Evolutionary conservation across 2,329 filamentous ascomycete genomes (phyloP).

Genomic region (Lecanicillium sp.): DNA sequence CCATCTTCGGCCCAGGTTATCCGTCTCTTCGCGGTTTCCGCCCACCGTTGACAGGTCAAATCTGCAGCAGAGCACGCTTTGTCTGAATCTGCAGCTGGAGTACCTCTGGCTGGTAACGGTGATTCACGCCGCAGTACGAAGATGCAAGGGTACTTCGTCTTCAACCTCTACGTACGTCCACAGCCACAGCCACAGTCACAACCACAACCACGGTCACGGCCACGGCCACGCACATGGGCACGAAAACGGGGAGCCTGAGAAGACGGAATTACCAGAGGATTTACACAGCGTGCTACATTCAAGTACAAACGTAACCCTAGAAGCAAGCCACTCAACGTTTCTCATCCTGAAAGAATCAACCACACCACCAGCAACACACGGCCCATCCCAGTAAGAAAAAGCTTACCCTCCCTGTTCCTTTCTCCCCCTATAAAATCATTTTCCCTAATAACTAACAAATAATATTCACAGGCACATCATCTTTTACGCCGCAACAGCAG

Average conservation of each 20-base stretch:
- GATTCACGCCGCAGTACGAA: slow-evolving; percentile 13
- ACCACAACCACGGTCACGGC: neutral
- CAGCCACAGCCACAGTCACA: neutral
- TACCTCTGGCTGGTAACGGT: slow-evolving; percentile 12
- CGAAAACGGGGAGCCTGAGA: no score
- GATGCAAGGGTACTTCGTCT: slow-evolving; percentile 11
- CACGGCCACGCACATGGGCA: no score
- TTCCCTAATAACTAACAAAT: no score
- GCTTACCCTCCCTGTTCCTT: no score
- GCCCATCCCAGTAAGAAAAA: no score
- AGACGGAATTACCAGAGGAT: slow-evolving; percentile 11
- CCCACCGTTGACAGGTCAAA: no score
- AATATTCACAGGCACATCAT: slow-evolving; percentile 8
- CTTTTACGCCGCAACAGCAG: slow-evolving; percentile 7
- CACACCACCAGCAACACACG: no score
- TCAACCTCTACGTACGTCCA: no score
- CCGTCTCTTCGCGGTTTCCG: neutral
- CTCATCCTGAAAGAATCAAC: no score
- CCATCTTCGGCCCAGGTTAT: slow-evolving; percentile 7
- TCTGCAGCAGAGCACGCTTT: neutral
- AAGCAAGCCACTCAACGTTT: slow-evolving; percentile 15
- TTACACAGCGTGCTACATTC: slow-evolving; percentile 15
- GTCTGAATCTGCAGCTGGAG: slow-evolving; percentile 12
- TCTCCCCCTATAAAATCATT: no score
- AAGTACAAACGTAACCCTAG: slow-evolving; percentile 14